Evolutionary conservation across 129 eudicot genomes (phyloP).

Genomic region (Chrysanthemum lavandulifolium): DNA sequence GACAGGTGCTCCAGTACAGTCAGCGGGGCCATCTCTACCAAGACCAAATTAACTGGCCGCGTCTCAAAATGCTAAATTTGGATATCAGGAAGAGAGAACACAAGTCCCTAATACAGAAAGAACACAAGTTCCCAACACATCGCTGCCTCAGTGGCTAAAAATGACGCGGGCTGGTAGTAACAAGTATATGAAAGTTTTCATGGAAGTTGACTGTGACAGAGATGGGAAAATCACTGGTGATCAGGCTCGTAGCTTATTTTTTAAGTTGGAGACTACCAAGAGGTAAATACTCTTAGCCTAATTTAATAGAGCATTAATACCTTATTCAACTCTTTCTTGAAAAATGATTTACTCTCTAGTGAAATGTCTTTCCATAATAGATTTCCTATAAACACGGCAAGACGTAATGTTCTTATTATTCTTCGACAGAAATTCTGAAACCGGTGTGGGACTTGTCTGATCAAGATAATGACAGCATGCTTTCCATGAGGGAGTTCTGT

Average conservation of each 20-base stretch:
- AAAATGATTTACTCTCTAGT: no score
- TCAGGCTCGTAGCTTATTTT: conserved; percentile 78
- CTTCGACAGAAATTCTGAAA: conserved; percentile 73
- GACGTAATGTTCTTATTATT: no score
- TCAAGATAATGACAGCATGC: conserved; percentile 98
- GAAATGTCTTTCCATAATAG: no score
- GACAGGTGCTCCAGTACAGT: no score
- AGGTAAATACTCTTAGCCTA: conserved; percentile 39
- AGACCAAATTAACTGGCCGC: no score
- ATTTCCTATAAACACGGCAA: no score
- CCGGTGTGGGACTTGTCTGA: conserved; percentile 98
- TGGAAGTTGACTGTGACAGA: conserved; percentile 83
- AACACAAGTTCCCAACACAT: conserved; percentile 31
- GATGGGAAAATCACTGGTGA: conserved; percentile 94
- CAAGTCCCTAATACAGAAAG: background rate
- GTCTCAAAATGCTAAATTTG: no score
- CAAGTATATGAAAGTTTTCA: conserved; percentile 82
- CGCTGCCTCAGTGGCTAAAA: conserved; percentile 87
- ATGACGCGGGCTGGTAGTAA: conserved; percentile 84
- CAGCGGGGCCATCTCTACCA: no score
- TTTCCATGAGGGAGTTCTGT: conserved; percentile 92
- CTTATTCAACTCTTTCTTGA: no score
- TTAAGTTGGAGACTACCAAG: conserved; percentile 96
- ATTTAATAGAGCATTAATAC: no score
- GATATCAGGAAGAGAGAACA: conserved; percentile 37